Base-by-base conservation (phyloP, 805 yeast species). In the Kluyveromyces aestuarii region DNA sequence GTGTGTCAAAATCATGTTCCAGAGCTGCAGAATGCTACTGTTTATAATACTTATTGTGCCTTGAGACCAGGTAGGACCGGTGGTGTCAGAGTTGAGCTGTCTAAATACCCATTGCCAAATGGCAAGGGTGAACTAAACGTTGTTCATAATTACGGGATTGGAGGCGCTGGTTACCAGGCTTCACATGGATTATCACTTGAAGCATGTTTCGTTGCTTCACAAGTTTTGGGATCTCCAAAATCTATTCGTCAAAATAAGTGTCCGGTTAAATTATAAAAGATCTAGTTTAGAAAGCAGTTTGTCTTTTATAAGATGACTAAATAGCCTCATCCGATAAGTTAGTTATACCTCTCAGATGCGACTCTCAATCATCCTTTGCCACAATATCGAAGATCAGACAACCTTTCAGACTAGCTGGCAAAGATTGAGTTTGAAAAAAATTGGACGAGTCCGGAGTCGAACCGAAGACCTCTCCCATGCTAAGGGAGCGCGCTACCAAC, bases 401-500 rank as follows among this genome's bases (percentile, higher is more conserved):
- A n/a, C n/a, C n/a, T n/a, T 27, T 27, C 10, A 27, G 8, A 27
- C 10, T 27, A 27, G 8, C 10, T 8, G 10, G 10, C 33, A 27
- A 27, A 8, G 33, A 8, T 8, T 8, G 40, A 8, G 8, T 37
- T 17, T 37, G 8, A 30, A 42, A 42, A 35, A 27, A 41, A 30
- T 18, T 78, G 83, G 83, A 79, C 83, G 80, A 78, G 82, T 76
- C 79, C 77, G 83, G 83, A 79, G 74, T 79, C 80, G 84, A 78
- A 77, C 82, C 83, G 79, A 77, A 76, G 82, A 78, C 83, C 82
- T 78, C 76, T 76, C 79, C 76, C 82, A 76, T 78, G 82, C 82
- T 76, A 77, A 76, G 83, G 77, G 79, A 76, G 74, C 83, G 82
- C 83, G 82, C 83, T 78, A 78, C 83, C 82, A 77, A 79, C 83